Evolutionary conservation across 495 filamentous ascomycete genomes (phyloP), one percentile per base, ranked within the genome.

Genomic region (Penicillium paradoxum): DNA sequence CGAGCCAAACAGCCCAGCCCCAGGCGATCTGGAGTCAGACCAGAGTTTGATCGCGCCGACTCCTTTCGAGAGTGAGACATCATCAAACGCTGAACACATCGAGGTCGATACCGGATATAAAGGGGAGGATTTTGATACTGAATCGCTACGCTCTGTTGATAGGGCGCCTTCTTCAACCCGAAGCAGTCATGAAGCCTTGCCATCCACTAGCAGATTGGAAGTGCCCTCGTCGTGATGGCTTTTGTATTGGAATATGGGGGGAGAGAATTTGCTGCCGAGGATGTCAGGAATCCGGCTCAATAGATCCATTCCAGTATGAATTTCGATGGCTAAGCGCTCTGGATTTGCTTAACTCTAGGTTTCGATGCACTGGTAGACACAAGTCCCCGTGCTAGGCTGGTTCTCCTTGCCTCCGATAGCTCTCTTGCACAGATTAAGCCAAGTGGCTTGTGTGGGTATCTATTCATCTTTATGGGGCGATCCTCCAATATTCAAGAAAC

Each of bases 1-100:
- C 10, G 67, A 67, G n/a, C 74, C 79, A 6, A 68, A 74, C 29
- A 79, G 77, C 49, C 79, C 79, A 2, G 67, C 47, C 2, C 53
- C 56, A 4, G 66, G 63, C 7, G 67, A 73, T 15, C 17, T 66
- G 7, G 53, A 65, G 11, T 51, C 59, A 6, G 58, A 64, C 10
- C 50, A 40, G 6, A 24, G 22, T 10, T 41, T 39, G 8, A 40
- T 27, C 17, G 43, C 27, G 4, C n/a, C 53, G 10, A 47, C 32
- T 22, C 18, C 50, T 13, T 41, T 43, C 15, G 39, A 54, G 22
- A 57, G 43, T 15, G 55, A 63, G 18, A 39, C 44, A 9, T 51
- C 53, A 0, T 48, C 53, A 22, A 56, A 48, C 19, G n/a, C 47
- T 7, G 49, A 49, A 21, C 24, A 11, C 3, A n/a, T 39, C 3